Evolutionary conservation across 1,284 basidiomycete genomes (phyloP).

Genomic region (Ganoderma lingzhi): DNA sequence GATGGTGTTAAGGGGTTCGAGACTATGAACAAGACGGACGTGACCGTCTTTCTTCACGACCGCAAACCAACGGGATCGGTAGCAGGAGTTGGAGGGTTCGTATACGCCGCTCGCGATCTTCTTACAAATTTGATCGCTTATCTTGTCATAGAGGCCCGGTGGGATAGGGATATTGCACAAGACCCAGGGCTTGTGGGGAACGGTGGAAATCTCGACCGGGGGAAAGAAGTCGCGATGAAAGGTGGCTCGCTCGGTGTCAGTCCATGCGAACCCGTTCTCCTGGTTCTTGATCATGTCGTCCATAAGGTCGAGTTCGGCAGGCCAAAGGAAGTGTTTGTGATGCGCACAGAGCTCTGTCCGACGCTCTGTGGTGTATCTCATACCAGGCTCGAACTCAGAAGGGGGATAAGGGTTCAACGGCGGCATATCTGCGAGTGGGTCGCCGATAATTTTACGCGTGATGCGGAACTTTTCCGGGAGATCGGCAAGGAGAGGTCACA

Average conservation of each 20-base stretch:
- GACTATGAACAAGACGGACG: constrained; percentile 43
- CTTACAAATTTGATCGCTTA: constrained; percentile 41
- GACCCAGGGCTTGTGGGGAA: constrained; percentile 48
- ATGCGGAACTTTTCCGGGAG: constrained; percentile 44
- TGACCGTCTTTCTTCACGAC: constrained; percentile 48
- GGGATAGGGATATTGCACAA: constrained; percentile 49
- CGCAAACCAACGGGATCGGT: constrained; percentile 49
- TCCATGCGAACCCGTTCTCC: too few relatives aligned
- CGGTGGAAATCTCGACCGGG: constrained; percentile 37
- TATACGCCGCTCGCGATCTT: constrained; percentile 46
- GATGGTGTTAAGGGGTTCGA: constrained; percentile 45
- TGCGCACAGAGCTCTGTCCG: constrained; percentile 35
- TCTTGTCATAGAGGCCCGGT: constrained; percentile 44
- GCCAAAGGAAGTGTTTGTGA: too few relatives aligned
- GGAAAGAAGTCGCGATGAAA: too few relatives aligned
- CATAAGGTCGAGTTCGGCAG: too few relatives aligned
- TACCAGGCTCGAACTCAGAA: constrained; percentile 36
- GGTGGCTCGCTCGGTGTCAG: too few relatives aligned
- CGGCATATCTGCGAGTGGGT: constrained; percentile 18
- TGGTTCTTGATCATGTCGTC: too few relatives aligned
- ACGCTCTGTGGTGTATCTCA: constrained; percentile 44
- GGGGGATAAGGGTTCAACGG: constrained; percentile 33
- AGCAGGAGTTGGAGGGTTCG: constrained; percentile 47
- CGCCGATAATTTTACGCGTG: constrained; percentile 41
- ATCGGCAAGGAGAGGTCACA: constrained; percentile 38